Conservation (phyloP, 2,329 filamentous ascomycete genomes). For the Ophiostoma sp. region DNA sequence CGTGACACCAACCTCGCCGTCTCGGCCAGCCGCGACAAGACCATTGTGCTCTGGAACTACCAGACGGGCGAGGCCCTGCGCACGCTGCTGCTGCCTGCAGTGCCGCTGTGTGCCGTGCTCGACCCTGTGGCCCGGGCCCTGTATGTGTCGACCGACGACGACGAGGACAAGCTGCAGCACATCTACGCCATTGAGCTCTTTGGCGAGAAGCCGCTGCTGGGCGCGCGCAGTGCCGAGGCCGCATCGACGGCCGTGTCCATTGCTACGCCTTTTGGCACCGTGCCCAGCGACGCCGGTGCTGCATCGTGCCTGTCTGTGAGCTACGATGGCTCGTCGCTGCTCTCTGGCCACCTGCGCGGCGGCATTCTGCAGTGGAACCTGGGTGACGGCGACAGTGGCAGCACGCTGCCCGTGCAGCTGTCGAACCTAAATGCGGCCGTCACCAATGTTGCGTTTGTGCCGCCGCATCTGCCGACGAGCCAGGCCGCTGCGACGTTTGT, state of each 20-base stretch:
- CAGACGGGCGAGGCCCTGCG: conserved; percentile 68
- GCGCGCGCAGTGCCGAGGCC: conserved; percentile 46
- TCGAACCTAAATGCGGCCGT: conserved; percentile 73
- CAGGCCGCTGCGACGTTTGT: not conserved
- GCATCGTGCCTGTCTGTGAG: conserved; percentile 65
- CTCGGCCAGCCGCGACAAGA: conserved; percentile 79
- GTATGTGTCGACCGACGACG: conserved; percentile 74
- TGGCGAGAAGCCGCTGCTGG: conserved; percentile 51
- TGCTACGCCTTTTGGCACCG: conserved; percentile 48
- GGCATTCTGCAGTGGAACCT: conserved; percentile 78
- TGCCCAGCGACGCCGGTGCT: conserved; percentile 59
- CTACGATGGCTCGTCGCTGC: conserved; percentile 73
- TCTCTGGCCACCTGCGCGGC: conserved; percentile 77
- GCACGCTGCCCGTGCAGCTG: conserved; percentile 55
- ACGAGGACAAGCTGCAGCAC: not conserved
- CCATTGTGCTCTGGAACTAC: conserved; percentile 90
- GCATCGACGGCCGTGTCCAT: conserved; percentile 54
- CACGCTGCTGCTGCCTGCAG: conserved; percentile 72
- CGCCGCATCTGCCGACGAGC: conserved; percentile 49
- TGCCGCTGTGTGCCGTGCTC: conserved; percentile 65
- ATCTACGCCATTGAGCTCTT: conserved; percentile 73
- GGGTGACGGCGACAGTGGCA: conserved; percentile 40
- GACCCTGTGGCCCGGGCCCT: conserved; percentile 81
- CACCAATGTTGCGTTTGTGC: conserved; percentile 71
- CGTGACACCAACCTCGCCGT: conserved; percentile 72